Conservation (phyloP, 768 basidiomycete species). For the Tulasnella sp. region DNA sequence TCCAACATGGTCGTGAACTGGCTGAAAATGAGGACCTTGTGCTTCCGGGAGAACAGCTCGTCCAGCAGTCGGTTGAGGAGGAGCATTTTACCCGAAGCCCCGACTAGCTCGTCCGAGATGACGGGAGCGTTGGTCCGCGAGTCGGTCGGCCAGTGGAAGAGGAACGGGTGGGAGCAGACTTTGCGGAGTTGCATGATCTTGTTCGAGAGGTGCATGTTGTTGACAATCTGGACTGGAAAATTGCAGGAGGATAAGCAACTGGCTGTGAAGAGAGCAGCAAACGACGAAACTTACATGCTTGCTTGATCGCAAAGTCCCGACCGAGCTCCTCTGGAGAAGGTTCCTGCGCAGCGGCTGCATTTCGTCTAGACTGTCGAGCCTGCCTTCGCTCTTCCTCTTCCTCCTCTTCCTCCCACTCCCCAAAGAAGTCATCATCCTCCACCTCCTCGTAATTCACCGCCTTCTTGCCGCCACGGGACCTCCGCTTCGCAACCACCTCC, state of each 20-base stretch:
- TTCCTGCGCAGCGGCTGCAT: constrained; percentile 41
- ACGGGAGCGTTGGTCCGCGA: constrained; percentile 61
- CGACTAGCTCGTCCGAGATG: constrained; percentile 78
- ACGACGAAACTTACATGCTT: constrained; percentile 56
- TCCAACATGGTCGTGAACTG: constrained; percentile 98
- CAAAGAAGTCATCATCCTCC: constrained; percentile 56
- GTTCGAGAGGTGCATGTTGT: constrained; percentile 93
- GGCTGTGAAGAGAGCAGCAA: background rate
- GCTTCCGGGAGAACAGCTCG: constrained; percentile 66
- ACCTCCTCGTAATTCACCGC: constrained; percentile 58
- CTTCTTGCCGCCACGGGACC: constrained; percentile 39
- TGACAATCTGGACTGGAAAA: constrained; percentile 72
- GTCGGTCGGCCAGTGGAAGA: constrained; percentile 83
- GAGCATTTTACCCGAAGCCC: constrained; percentile 96
- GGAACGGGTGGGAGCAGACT: constrained; percentile 90
- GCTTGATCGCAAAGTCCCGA: constrained; percentile 59
- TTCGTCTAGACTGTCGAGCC: constrained; percentile 45
- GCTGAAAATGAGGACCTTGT: constrained; percentile 52
- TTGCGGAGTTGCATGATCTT: constrained; percentile 97
- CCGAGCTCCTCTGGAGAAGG: constrained; percentile 60
- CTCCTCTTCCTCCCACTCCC: constrained; percentile 63
- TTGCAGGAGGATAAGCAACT: background rate
- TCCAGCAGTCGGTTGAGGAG: constrained; percentile 84
- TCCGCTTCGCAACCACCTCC: constrained; percentile 40
- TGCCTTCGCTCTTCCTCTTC: constrained; percentile 50